These are phyloP conservation scores for Saccharomyces uvarum DNA, from an alignment of 1,139 yeast species.

Conservation along the genomic window DNA sequence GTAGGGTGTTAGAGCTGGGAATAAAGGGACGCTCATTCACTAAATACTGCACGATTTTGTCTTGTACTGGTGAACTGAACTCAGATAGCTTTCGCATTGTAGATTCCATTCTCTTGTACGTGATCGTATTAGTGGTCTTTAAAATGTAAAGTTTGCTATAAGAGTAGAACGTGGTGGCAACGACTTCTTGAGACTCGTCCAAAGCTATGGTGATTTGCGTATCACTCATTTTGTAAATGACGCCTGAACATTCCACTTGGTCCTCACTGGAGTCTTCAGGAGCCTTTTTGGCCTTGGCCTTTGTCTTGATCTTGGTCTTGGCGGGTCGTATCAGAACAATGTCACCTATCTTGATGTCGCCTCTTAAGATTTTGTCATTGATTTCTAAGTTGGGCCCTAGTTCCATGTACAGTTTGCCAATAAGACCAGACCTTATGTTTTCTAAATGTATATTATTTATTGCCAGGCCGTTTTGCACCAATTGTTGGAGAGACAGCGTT, in stretches of 20 bases:
- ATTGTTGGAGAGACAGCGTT: conserved; percentile 51
- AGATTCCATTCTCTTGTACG: conserved; percentile 73
- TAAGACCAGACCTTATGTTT: conserved; percentile 66
- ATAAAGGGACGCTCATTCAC: conserved; percentile 15
- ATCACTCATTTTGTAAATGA: conserved; percentile 11
- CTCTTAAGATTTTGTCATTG: conserved; percentile 42
- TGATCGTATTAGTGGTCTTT: conserved; percentile 59
- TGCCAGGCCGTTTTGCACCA: conserved; percentile 69
- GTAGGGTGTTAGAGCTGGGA: conserved; percentile 9
- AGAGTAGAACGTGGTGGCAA: conserved; percentile 36
- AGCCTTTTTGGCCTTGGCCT: conserved; percentile 5
- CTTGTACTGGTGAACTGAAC: conserved; percentile 29
- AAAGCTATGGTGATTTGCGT: conserved; percentile 49
- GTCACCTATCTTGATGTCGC: conserved; percentile 70
- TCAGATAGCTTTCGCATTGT: conserved; percentile 65
- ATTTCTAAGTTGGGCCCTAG: conserved; percentile 54
- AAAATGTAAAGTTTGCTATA: conserved; percentile 49
- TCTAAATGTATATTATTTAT: conserved; percentile 54
- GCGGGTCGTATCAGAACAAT: conserved; percentile 43
- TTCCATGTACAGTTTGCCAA: conserved; percentile 65
- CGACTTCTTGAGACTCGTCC: conserved; percentile 48
- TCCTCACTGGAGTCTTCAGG: conserved; percentile 9
- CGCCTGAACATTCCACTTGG: conserved; percentile 4
- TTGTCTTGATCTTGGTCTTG: conserved; percentile 5
- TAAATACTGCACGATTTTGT: conserved; percentile 29